Evolutionary conservation across 768 basidiomycete genomes (phyloP), one percentile per base, ranked within the genome.

Genomic region (Mycena vitilis): DNA sequence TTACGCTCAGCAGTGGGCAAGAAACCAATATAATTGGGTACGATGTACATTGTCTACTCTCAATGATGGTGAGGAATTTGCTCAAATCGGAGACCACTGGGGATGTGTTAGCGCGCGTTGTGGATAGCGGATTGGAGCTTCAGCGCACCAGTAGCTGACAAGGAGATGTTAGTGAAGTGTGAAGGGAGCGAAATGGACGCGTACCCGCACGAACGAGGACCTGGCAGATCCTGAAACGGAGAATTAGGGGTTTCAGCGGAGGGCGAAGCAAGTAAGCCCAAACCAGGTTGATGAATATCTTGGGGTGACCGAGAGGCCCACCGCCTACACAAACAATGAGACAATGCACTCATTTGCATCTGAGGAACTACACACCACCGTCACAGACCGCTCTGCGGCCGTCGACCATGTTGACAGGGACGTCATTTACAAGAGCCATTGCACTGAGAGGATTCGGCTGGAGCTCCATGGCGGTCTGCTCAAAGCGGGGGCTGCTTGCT

Each of bases 271-370:
- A 36, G 51, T 60, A 48, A 65, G 60, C 47, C 82, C 93, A 68
- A 73, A 95, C 96, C 77, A 99, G 79, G 83, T 99, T 99, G 79
- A 99, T 95, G 76, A 88, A 99, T 68, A 99, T 90, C 84, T 95
- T 96, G 7, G 98, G 98, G 78, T 99, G 98, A 25, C 98, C 98
- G 36, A 99, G 86, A 49, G 98, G 88, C 13, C 97, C 98, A 77
- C 90, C 91, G 80, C 97, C 97, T 99, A 77, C 0, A 58, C 15
- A 42, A 63, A 65, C 42, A 68, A 63, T 48, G 23, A 54, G 49
- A 57, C 37, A 45, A 62, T 22, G 22, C 57, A 15, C 4, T 57
- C 10, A 40, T 5, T 40, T 8, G 49, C n/a, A 59, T 64, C 38
- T 48, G 53, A 15, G 16, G 45, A 66, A 49, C 18, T 57, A 83